Evolutionary conservation across 768 basidiomycete genomes (phyloP), one percentile per base, ranked within the genome.

Genomic region (Cubamyces sp.): DNA sequence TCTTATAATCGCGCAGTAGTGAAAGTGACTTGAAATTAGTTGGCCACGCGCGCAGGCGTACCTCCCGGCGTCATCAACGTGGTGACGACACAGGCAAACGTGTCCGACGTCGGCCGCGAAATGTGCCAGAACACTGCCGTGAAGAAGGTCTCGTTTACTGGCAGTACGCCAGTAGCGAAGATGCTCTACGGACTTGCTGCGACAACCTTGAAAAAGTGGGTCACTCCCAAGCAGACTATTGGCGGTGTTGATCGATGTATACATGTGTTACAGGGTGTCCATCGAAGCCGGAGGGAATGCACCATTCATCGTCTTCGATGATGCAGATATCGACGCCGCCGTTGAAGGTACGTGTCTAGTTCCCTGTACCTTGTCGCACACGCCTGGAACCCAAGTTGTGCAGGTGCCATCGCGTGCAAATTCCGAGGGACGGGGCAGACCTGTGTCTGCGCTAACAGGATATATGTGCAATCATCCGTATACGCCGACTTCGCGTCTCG

Each of bases 291-390:
- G 95, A 15, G 96, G 97, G 28, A 98, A 98, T 67, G 87, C 96
- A 0, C 91, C 96, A 0, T 95, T 99, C 75, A 97, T 98, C 67
- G 91, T 99, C 7, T 98, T 99, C 73, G 91, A 94, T 65, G 97
- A 98, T 70, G 96, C 95, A 0, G 88, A 98, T 72, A 82, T 99
- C 54, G 92, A 94, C 51, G 87, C 89, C 59, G 97, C 97, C 28
- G 93, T 99, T 7, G 86, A 88, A 66, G 92, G 96, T 84, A 72
- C 62, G 63, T 71, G 72, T 51, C 71, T 64, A 5, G 66, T 11
- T 0, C 5, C 15, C 19, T 9, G 1, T 3, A 9, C 5, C 11
- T 25, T 40, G 23, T 40, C 5, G 23, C 28, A n/a, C 18, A 3
- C 23, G 3, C 39, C n/a, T n/a, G n/a, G n/a, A n/a, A n/a, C n/a